These are phyloP conservation scores for Aureobasidium sp. DNA, from an alignment of 2,329 filamentous ascomycete genomes.

Conservation along the genomic window DNA sequence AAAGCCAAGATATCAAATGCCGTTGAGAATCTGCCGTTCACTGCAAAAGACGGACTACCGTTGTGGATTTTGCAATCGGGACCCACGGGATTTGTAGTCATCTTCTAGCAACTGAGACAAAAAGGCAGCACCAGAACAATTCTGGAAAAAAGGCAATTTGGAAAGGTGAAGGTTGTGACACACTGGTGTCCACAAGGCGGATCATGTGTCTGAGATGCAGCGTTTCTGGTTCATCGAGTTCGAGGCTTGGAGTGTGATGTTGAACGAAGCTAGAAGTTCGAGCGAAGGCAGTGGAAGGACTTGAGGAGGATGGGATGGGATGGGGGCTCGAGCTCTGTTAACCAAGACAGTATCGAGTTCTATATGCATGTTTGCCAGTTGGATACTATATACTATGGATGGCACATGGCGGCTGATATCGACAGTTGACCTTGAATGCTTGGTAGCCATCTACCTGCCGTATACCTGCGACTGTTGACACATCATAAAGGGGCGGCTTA, in stretches of 20 bases:
- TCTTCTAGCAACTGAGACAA: not conserved
- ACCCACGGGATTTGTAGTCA: not conserved
- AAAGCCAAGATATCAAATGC: not conserved
- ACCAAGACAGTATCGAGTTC: not conserved
- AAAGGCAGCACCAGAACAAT: not conserved
- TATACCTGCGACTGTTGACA: not conserved
- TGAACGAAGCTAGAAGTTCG: not conserved
- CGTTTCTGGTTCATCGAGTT: not conserved
- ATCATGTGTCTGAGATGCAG: constrained; percentile 4
- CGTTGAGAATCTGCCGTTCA: not conserved
- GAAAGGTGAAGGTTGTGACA: not conserved
- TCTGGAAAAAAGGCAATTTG: not conserved
- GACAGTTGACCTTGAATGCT: not conserved
- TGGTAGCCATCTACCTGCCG: not conserved
- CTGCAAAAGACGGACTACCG: not conserved
- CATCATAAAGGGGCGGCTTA: no score
- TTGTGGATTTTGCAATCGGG: not conserved
- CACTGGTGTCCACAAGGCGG: not conserved
- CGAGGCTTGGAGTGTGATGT: not conserved
- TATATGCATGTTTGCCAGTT: not conserved
- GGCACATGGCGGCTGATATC: not conserved
- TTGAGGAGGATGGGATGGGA: not conserved
- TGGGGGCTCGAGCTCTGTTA: not conserved
- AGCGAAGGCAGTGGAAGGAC: not conserved
- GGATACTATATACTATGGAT: not conserved